A percentile compares a stretch with the other conserved stretches of the same genome.
These are phyloP conservation scores for Coleophoma cylindrospora DNA, from an alignment of 2,329 filamentous ascomycete species.

Conservation along the genomic window DNA sequence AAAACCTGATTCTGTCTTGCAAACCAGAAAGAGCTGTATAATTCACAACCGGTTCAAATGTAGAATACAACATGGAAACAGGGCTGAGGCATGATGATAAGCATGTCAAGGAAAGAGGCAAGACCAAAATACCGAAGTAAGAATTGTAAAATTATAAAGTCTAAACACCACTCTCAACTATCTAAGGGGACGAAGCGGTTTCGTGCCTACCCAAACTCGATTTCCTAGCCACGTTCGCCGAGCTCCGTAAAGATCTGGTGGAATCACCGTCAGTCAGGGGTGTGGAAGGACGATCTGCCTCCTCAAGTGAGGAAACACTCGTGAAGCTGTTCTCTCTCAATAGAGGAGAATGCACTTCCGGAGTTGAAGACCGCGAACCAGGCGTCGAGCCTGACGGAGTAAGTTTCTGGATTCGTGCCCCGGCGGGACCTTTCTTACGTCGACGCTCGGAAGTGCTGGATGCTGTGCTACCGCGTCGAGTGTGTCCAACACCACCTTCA, in stretches of 20 bases:
- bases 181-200: no score
- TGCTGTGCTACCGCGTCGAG: constrained; percentile 21
- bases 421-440: constrained; percentile 19
- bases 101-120: no score
- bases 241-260: constrained; percentile 7
- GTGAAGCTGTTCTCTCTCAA: constrained; percentile 23
- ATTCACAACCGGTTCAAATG: no score
- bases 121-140: no score
- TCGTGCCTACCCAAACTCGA: not conserved
- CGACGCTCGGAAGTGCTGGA: constrained; percentile 22
- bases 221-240: constrained; percentile 1
- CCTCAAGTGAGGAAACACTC: constrained; percentile 23
- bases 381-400: constrained; percentile 13
- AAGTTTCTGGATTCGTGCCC: constrained; percentile 16
- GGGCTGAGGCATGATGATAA: no score
- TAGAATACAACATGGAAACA: no score
- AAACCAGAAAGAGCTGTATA: no score
- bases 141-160: no score
- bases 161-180: no score
- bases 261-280: constrained; percentile 13
- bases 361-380: constrained; percentile 19
- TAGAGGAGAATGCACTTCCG: constrained; percentile 23
- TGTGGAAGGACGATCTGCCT: constrained; percentile 14
- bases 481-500: constrained; percentile 16
- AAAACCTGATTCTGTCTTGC: no score